Conservation (phyloP, 345 rosid species). For the Rhodamnia argentea region DNA sequence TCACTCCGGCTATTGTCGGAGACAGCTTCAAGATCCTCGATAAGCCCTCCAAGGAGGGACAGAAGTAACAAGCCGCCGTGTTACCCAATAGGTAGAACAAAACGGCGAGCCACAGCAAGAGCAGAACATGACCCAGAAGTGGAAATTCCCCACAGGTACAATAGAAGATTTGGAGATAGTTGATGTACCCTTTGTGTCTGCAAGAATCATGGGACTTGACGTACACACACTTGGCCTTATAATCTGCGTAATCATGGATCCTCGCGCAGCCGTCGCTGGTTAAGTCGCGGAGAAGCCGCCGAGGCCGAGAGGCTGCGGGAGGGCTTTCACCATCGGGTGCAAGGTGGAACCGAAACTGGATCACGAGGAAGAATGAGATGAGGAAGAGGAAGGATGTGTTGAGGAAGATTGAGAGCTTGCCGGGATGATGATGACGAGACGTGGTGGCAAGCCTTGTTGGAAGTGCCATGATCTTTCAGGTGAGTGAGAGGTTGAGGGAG, state of each 20-base stretch:
- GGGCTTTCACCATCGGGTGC: background rate
- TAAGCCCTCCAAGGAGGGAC: constrained; percentile 61
- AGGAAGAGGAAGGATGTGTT: constrained; percentile 43
- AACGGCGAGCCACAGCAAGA: constrained; percentile 64
- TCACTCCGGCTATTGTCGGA: constrained; percentile 80
- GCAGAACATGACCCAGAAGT: constrained; percentile 29
- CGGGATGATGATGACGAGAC: constrained; percentile 5
- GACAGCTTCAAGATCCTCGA: constrained; percentile 67
- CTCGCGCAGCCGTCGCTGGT: constrained; percentile 10
- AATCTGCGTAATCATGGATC: constrained; percentile 32
- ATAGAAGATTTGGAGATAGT: constrained; percentile 69
- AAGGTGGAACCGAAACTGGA: background rate
- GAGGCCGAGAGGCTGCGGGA: background rate
- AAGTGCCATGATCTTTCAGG: background rate
- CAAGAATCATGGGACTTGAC: constrained; percentile 43
- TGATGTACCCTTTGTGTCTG: constrained; percentile 64
- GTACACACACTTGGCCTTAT: constrained; percentile 50
- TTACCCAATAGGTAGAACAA: constrained; percentile 73
- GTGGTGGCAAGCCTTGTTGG: constrained; percentile 4
- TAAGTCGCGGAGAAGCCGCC: background rate
- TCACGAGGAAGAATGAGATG: constrained; percentile 14
- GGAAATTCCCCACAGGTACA: constrained; percentile 50
- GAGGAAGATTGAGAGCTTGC: constrained; percentile 18
- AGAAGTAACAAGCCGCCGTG: constrained; percentile 78
- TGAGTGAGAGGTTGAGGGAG: background rate